Conservation (phyloP, 441 rosid genomes). For the Erodium trifolium region DNA sequence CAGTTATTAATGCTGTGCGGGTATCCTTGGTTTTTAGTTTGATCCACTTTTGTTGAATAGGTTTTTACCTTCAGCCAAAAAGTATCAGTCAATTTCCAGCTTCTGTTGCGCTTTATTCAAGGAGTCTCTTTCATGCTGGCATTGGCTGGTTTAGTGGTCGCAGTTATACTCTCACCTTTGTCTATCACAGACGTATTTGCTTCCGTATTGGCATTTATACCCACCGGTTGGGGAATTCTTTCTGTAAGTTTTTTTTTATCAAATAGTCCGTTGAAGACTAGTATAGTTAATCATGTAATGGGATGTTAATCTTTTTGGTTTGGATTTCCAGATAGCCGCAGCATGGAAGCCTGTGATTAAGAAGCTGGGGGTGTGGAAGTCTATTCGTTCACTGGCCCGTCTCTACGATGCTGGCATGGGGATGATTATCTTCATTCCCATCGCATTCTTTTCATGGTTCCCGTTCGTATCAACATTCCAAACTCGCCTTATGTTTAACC, state of each 20-base stretch:
- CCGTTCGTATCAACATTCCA: slow-evolving; percentile 97
- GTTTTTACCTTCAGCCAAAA: slow-evolving; percentile 98
- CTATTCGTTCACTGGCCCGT: slow-evolving; percentile 74
- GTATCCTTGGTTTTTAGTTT: slow-evolving; percentile 10
- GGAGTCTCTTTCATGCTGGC: slow-evolving; percentile 71
- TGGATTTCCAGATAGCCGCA: slow-evolving; percentile 56
- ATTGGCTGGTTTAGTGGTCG: slow-evolving; percentile 65
- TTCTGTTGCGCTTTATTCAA: slow-evolving; percentile 79
- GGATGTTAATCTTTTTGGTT: neutral
- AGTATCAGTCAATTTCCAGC: slow-evolving; percentile 95
- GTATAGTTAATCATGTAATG: neutral
- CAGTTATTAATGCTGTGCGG: neutral
- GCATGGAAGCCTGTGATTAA: slow-evolving; percentile 96
- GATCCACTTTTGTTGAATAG: slow-evolving; percentile 32
- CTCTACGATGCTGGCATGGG: slow-evolving; percentile 96
- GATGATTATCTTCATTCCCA: slow-evolving; percentile 75
- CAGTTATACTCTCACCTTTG: slow-evolving; percentile 40
- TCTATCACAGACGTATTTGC: slow-evolving; percentile 74
- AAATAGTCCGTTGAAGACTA: neutral
- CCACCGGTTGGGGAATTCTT: slow-evolving; percentile 97
- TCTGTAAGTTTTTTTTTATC: slow-evolving; percentile 43
- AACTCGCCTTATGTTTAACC: slow-evolving; percentile 96
- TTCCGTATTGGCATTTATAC: slow-evolving; percentile 70
- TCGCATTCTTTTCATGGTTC: slow-evolving; percentile 90
- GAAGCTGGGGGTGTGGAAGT: slow-evolving; percentile 77